Percentiles rank a stretch among this genome's conserved stretches.
Evolutionary conservation across 805 yeast species (phyloP).

Genomic region (Ogataea ganodermae): DNA sequence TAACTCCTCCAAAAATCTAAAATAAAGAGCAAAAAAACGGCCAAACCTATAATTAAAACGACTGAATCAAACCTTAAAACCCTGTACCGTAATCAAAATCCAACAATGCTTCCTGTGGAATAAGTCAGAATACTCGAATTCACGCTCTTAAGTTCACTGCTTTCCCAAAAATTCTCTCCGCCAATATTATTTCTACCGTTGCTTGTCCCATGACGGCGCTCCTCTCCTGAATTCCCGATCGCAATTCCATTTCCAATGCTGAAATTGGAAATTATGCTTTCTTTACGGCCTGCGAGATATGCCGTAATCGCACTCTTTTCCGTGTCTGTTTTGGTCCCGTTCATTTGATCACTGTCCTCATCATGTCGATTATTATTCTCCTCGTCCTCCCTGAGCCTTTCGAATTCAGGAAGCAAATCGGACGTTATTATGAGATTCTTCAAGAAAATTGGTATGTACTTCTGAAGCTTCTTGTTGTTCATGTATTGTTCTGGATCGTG

Average conservation of each 20-base stretch:
- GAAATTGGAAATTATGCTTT: conserved; percentile 21
- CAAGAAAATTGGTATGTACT: conserved; percentile 33
- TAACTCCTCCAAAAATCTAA: neutral
- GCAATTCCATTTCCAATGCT: conserved; percentile 8
- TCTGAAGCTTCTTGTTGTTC: conserved; percentile 34
- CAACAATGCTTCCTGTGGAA: conserved; percentile 31
- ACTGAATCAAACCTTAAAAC: too few species aligned
- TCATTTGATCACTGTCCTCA: conserved; percentile 5
- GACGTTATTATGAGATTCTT: conserved; percentile 30
- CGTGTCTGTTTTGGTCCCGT: conserved; percentile 9
- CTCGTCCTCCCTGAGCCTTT: conserved; percentile 9
- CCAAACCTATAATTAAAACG: neutral
- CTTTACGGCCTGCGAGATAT: conserved; percentile 12
- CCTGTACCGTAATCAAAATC: too few species aligned
- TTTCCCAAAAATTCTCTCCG: conserved; percentile 29
- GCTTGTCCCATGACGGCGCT: conserved; percentile 4
- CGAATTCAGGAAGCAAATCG: conserved; percentile 25
- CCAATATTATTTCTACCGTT: conserved; percentile 5
- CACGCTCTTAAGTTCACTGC: conserved; percentile 23
- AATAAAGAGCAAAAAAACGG: neutral
- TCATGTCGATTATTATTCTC: conserved; percentile 8
- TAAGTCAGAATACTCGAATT: conserved; percentile 29
- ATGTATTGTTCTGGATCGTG: conserved; percentile 24
- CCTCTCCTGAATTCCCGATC: conserved; percentile 1
- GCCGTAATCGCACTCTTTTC: conserved; percentile 10